Evolutionary conservation across 2,329 filamentous ascomycete species (phyloP).

Genomic region (Davidsoniella eucalypti): DNA sequence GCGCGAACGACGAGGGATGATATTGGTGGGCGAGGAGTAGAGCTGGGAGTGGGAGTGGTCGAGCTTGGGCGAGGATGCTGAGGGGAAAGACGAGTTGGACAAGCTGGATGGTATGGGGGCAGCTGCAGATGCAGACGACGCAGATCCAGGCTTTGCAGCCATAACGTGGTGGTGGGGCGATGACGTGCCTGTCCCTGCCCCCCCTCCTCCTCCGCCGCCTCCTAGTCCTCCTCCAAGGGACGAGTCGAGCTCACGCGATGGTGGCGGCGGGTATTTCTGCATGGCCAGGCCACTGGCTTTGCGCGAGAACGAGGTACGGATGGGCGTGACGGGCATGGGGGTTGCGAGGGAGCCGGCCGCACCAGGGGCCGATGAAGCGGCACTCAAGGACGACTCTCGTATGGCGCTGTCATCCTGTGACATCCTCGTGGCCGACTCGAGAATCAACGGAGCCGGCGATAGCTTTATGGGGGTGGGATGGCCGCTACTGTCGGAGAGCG

Average conservation of each 20-base stretch:
- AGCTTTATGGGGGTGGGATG: constrained; percentile 32
- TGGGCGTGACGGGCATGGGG: constrained; percentile 49
- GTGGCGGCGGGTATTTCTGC: neutral
- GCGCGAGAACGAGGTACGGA: constrained; percentile 44
- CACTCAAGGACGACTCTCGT: constrained; percentile 19
- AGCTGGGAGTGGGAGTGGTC: constrained; percentile 54
- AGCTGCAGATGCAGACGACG: neutral
- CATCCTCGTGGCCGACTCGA: constrained; percentile 31
- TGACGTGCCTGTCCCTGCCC: neutral
- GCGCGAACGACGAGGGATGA: constrained; percentile 73
- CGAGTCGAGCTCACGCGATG: constrained; percentile 5
- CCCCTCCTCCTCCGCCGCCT: too few species aligned
- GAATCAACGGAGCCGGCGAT: constrained; percentile 40
- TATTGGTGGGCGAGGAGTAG: constrained; percentile 74
- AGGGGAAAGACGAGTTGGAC: neutral
- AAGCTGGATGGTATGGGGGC: neutral
- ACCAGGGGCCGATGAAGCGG: too few species aligned
- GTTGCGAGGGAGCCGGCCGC: too few species aligned
- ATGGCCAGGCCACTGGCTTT: constrained; percentile 23
- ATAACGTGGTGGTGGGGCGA: neutral
- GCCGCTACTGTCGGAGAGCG: constrained; percentile 9
- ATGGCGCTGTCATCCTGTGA: constrained; percentile 53
- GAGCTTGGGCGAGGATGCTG: constrained; percentile 67
- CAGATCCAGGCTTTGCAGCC: neutral
- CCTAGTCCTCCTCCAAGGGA: neutral